A percentile compares a stretch with the other conserved stretches of the same genome.
Evolutionary conservation across 345 rosid species (phyloP).

Genomic region (Rhodomyrtus tomentosa): DNA sequence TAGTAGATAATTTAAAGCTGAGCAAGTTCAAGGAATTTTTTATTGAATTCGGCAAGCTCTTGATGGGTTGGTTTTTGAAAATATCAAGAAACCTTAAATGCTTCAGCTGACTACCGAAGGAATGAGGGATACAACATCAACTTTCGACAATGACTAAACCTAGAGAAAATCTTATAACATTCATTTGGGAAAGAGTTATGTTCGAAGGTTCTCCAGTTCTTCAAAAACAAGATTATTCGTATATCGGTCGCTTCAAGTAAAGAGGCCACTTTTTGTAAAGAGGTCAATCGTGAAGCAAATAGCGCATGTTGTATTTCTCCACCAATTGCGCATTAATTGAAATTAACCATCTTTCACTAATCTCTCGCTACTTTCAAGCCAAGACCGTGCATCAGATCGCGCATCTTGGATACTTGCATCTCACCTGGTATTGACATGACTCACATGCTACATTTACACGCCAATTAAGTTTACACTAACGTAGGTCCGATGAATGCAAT

Average conservation of each 20-base stretch:
- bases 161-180: not conserved
- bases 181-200: not conserved
- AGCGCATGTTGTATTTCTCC: not conserved
- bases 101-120: not conserved
- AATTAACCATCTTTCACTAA: too few species aligned
- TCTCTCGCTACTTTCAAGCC: not conserved
- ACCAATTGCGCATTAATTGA: not conserved
- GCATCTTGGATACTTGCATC: not conserved
- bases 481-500: not conserved
- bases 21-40: not conserved
- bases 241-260: not conserved
- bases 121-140: not conserved
- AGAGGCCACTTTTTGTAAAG: not conserved
- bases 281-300: not conserved
- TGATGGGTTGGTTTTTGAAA: not conserved
- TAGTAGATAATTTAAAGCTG: not conserved
- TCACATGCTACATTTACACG: not conserved
- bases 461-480: not conserved
- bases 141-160: not conserved
- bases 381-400: not conserved
- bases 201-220: not conserved
- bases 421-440: not conserved
- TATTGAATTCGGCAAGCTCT: not conserved
- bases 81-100: not conserved
- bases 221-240: not conserved